A percentile compares a stretch with the other conserved stretches of the same genome.
Conservation (phyloP, 164 flowering plant genomes). For the Taxillus chinensis region DNA sequence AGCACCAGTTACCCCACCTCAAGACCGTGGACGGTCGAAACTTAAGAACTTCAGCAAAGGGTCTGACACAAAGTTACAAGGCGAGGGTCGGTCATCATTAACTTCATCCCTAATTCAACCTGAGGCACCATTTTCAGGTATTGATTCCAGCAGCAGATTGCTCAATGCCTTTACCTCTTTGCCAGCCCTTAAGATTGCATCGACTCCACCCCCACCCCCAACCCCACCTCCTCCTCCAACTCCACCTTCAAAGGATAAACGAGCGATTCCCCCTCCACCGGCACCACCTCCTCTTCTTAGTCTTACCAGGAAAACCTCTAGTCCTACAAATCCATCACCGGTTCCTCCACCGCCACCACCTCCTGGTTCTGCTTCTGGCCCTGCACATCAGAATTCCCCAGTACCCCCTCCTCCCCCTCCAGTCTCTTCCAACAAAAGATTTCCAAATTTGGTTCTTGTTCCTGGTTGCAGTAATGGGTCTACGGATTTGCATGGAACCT, state of each 20-base stretch:
- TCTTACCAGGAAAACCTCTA: slow-evolving; percentile 5
- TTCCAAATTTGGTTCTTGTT: too few species aligned
- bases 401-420: slow-evolving; percentile 25
- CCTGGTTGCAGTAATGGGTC: slow-evolving; percentile 11
- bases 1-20: slow-evolving; percentile 9
- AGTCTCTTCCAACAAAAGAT: background rate
- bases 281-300: slow-evolving; percentile 27
- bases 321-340: slow-evolving; percentile 8
- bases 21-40: background rate
- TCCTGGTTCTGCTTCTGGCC: slow-evolving; percentile 5
- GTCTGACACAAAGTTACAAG: background rate
- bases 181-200: background rate
- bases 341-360: slow-evolving; percentile 21
- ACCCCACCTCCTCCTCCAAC: slow-evolving; percentile 17
- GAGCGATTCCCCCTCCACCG: slow-evolving; percentile 20
- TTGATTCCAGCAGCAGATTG: background rate
- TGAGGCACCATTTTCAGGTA: background rate
- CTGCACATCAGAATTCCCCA: slow-evolving; percentile 14
- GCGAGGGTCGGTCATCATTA: background rate
- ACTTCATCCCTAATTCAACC: background rate
- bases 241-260: slow-evolving; percentile 15
- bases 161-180: slow-evolving; percentile 2
- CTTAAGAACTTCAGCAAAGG: background rate
- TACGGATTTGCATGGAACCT: slow-evolving; percentile 15
- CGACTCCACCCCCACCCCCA: slow-evolving; percentile 14